Base-by-base conservation (phyloP, 768 basidiomycete genomes). In the Suillus fuscotomentosus region DNA sequence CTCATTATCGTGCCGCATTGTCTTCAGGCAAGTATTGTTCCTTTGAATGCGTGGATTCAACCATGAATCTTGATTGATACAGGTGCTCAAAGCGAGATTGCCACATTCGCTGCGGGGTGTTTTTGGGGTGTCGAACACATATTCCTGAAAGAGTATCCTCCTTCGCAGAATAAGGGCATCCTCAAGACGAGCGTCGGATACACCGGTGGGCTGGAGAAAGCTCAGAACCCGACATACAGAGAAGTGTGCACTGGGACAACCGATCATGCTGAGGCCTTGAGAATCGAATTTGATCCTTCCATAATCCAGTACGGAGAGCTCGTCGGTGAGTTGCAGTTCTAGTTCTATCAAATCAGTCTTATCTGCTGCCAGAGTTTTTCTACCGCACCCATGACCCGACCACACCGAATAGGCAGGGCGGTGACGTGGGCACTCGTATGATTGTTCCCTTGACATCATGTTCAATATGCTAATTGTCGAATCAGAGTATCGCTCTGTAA, bases 381-480 rank as follows among this genome's bases (percentile, higher is more conserved):
- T 97, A 95, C 76, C 85, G 97, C 54, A 94, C 92, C 0, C 96
- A 98, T 70, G 95, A 97, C 68, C 94, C 96, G 3, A 97, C 95
- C 48, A 92, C 92, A 0, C 71, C 83, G 62, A 88, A 97, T 75
- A 78, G 82, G 15, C 95, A 97, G 73, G 95, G 95, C 36, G 81
- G 70, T 2, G 94, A 97, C 70, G 72, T 71, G 3, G 95, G 95
- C 22, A 86, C 87, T 36, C 95, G 94, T 95, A 71, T 67, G 88
- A 45, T 42, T 43, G n/a, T 10, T 22, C 15, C 17, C 8, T 20
- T 10, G 11, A 17, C 3, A 31, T n/a, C 51, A 7, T 57, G 4
- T 10, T 17, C 47, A 13, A n/a, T 43, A 42, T 36, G 17, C 61
- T 69, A 42, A 62, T 45, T 54, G 20, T 34, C 43, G 20, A 31